These are phyloP conservation scores for Exophiala bonariae DNA, from an alignment of 2,329 filamentous ascomycete species.

Conservation along the genomic window DNA sequence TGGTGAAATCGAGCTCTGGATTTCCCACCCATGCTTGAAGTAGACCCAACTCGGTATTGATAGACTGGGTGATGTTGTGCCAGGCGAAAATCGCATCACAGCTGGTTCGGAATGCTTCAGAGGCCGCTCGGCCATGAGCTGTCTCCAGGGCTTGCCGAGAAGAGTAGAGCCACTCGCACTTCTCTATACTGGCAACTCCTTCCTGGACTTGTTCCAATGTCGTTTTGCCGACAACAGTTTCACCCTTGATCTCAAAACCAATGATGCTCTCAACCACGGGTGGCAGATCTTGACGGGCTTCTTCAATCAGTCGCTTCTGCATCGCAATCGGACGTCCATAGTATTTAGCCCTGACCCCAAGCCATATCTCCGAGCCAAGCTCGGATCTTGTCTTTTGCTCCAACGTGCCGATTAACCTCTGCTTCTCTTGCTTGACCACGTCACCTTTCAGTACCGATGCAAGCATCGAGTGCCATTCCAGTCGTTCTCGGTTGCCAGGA, in stretches of 20 bases:
- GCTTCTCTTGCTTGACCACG: constrained; percentile 97
- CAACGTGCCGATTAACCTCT: constrained; percentile 79
- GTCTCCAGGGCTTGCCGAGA: constrained; percentile 72
- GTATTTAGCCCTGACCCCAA: constrained; percentile 78
- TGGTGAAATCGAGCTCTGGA: constrained; percentile 86
- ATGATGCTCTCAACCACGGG: constrained; percentile 82
- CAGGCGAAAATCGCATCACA: constrained; percentile 89
- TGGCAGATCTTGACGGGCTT: constrained; percentile 72
- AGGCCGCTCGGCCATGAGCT: constrained; percentile 75
- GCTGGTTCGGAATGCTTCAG: constrained; percentile 74
- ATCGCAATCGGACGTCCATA: constrained; percentile 82
- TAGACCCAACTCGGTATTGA: constrained; percentile 90
- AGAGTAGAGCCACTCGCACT: constrained; percentile 81
- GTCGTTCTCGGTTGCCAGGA: constrained; percentile 79
- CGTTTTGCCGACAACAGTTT: constrained; percentile 85
- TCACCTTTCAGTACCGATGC: constrained; percentile 94
- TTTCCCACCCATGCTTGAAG: constrained; percentile 97
- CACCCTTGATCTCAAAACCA: constrained; percentile 89
- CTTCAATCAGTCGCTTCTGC: constrained; percentile 84
- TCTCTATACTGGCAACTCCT: constrained; percentile 86
- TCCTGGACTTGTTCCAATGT: constrained; percentile 86
- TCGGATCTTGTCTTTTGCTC: constrained; percentile 72
- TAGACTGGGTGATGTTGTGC: constrained; percentile 95
- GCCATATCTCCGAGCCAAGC: constrained; percentile 74
- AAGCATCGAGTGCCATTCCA: constrained; percentile 98